phyloP scores from a whole-genome alignment of 2,329 filamentous ascomycete genomes.

The Drechslerella coelobrocha region DNA sequence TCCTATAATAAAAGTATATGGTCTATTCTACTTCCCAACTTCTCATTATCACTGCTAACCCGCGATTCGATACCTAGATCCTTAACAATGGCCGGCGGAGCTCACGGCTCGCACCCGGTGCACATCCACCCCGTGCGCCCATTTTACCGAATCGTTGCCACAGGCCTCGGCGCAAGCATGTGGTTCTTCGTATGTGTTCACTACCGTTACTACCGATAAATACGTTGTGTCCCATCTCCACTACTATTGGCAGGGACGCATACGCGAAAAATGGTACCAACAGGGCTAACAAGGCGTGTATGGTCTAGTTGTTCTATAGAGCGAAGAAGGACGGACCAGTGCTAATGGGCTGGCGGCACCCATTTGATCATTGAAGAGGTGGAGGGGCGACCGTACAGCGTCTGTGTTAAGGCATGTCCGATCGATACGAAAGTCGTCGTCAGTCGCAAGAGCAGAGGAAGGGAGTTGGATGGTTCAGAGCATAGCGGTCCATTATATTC shows the following conservation, averaged over 20 bases:
- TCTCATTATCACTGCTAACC: too few species aligned
- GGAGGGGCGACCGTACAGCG: too few species aligned
- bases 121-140: constrained; percentile 69
- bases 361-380: constrained; percentile 83
- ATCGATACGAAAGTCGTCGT: constrained; percentile 3
- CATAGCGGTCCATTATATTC: too few species aligned
- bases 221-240: too few species aligned
- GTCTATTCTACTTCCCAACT: too few species aligned
- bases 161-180: constrained; percentile 90
- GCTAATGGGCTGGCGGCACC: constrained; percentile 91
- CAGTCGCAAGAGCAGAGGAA: neutral
- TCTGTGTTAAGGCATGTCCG: too few species aligned
- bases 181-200: constrained; percentile 87
- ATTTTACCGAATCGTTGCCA: constrained; percentile 84
- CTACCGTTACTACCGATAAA: neutral
- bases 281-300: neutral
- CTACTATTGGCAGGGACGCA: too few species aligned
- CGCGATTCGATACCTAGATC: too few species aligned
- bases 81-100: constrained; percentile 43
- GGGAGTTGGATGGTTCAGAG: too few species aligned
- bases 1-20: too few species aligned
- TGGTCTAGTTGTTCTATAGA: constrained; percentile 84
- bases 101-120: constrained; percentile 60
- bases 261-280: too few species aligned
- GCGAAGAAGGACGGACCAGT: constrained; percentile 95